phyloP scores from a whole-genome alignment of 1,284 basidiomycete genomes.

The Rhodofomes roseus region DNA sequence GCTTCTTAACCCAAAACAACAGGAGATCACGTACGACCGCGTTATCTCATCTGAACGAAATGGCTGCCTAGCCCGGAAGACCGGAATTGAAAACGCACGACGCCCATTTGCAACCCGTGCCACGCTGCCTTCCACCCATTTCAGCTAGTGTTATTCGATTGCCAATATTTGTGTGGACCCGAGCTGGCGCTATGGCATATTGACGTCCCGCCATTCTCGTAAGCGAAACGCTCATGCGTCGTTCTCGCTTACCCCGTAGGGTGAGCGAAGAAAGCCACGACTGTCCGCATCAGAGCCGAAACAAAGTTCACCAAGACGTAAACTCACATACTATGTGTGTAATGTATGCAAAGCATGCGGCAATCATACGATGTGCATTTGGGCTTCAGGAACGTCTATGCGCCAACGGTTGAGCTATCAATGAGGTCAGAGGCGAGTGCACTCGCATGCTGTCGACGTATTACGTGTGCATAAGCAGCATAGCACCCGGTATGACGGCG shows the following conservation, averaged over 20 bases:
- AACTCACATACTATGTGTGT: constrained; percentile 2
- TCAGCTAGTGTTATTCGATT: neutral
- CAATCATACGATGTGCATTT: neutral
- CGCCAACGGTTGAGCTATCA: neutral
- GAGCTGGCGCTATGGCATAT: neutral
- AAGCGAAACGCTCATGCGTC: neutral
- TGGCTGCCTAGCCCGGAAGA: neutral
- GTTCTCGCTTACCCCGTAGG: neutral
- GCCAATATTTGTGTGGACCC: neutral
- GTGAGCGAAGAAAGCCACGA: neutral
- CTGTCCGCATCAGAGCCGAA: neutral
- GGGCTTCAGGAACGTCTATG: neutral
- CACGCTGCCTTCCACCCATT: neutral
- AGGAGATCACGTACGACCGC: neutral
- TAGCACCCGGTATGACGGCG: neutral
- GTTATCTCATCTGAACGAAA: neutral
- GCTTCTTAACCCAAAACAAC: neutral
- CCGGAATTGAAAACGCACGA: neutral
- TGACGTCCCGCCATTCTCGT: neutral
- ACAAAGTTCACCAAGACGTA: neutral
- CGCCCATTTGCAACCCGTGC: neutral
- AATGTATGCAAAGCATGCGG: neutral
- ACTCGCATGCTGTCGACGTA: neutral
- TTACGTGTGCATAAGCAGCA: neutral
- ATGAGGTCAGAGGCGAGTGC: neutral